Conservation (phyloP, 441 rosid genomes). For the Iberis amara region DNA sequence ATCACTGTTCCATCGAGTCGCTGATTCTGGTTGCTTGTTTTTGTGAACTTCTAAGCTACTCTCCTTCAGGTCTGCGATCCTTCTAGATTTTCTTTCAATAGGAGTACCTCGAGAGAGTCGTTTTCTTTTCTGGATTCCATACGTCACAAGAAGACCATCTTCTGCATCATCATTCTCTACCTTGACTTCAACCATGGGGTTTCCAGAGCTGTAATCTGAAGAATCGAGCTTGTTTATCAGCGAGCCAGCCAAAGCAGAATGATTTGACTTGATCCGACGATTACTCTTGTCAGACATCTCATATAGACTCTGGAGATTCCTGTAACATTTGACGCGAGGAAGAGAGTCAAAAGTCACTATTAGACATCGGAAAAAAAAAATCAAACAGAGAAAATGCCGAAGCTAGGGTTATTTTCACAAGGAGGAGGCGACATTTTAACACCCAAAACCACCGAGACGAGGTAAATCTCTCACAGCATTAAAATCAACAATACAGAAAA, state of each 20-base stretch:
- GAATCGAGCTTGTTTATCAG: constrained; percentile 1
- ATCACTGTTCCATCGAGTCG: constrained; percentile 62
- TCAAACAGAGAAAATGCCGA: constrained; percentile 9
- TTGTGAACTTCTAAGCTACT: constrained; percentile 14
- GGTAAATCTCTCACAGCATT: constrained; percentile 2
- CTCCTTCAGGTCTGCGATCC: constrained; percentile 25
- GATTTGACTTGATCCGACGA: constrained; percentile 8
- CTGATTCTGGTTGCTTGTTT: constrained; percentile 30
- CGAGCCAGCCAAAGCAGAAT: constrained; percentile 4
- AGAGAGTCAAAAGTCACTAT: neutral
- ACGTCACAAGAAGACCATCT: constrained; percentile 28
- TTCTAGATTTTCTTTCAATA: constrained; percentile 30
- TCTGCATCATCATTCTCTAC: constrained; percentile 36
- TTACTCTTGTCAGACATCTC: constrained; percentile 9
- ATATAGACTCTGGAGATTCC: neutral
- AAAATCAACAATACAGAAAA: constrained; percentile 14
- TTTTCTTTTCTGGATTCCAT: constrained; percentile 42
- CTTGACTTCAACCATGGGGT: constrained; percentile 22
- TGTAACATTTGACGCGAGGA: constrained; percentile 6
- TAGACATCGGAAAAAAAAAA: neutral
- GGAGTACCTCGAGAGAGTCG: constrained; percentile 25
- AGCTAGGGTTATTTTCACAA: constrained; percentile 20
- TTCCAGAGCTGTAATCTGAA: neutral
- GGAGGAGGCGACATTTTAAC: constrained; percentile 1
- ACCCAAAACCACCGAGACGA: neutral